phyloP scores from a whole-genome alignment of 1,139 yeast genomes.

The Yamadazyma oceani region DNA sequence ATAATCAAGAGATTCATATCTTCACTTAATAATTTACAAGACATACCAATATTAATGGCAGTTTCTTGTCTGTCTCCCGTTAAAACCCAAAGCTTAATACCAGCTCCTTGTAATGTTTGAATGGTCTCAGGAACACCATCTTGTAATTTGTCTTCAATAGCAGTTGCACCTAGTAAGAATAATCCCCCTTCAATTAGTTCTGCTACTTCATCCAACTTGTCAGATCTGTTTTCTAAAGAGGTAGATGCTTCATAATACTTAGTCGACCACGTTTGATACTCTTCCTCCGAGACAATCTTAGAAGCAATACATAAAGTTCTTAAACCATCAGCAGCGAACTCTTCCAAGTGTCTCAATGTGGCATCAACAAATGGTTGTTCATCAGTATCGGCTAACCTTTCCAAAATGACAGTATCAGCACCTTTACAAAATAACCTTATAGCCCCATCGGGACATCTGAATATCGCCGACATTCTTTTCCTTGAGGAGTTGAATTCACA shows the following conservation, averaged over 20 bases:
- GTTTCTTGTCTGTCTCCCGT: constrained; percentile 99
- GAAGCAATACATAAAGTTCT: constrained; percentile 93
- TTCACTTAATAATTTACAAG: constrained; percentile 89
- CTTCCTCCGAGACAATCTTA: constrained; percentile 76
- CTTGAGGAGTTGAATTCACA: constrained; percentile 98
- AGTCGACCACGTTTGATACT: constrained; percentile 66
- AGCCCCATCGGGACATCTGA: constrained; percentile 91
- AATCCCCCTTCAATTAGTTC: constrained; percentile 81
- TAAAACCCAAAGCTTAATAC: constrained; percentile 94
- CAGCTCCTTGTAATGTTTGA: constrained; percentile 91
- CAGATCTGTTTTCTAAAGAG: constrained; percentile 70
- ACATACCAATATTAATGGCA: constrained; percentile 98
- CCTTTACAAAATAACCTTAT: constrained; percentile 92
- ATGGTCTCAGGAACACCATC: constrained; percentile 99
- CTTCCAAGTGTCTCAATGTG: constrained; percentile 87
- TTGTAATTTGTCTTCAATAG: constrained; percentile 95
- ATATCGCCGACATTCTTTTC: constrained; percentile 95
- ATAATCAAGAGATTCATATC: constrained; percentile 92
- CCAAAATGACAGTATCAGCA: constrained; percentile 94
- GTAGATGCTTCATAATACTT: constrained; percentile 79
- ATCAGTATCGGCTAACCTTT: constrained; percentile 65
- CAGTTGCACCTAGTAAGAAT: constrained; percentile 91
- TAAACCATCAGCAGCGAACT: constrained; percentile 94
- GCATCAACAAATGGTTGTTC: constrained; percentile 77
- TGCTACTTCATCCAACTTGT: constrained; percentile 65